Percentiles rank a stretch among this genome's conserved stretches.
Evolutionary conservation across 1,284 basidiomycete genomes (phyloP).

Genomic region (Ganoderma sp.): DNA sequence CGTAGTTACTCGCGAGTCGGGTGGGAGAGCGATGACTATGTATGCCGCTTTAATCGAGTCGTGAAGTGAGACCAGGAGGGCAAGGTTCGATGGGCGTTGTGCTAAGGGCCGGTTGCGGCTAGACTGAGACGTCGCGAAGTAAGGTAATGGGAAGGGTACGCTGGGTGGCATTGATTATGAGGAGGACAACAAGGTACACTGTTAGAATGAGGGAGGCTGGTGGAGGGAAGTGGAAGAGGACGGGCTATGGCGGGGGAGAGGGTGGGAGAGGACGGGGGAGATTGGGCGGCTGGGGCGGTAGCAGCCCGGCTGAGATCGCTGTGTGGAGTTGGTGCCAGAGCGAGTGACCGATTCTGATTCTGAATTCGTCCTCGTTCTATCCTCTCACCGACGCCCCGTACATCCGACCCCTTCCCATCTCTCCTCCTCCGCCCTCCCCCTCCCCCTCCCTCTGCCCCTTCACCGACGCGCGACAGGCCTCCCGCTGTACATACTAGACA

Average conservation of each 20-base stretch:
- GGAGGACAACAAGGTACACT: constrained; percentile 15
- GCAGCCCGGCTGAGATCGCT: constrained; percentile 11
- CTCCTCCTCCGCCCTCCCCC: constrained; percentile 10
- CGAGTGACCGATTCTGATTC: neutral
- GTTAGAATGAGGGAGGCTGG: constrained; percentile 13
- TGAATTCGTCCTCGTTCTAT: neutral
- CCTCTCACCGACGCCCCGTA: constrained; percentile 13
- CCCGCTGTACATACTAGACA: constrained; percentile 34
- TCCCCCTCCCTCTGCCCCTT: constrained; percentile 14
- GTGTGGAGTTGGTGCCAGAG: constrained; percentile 18
- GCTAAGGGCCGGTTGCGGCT: neutral
- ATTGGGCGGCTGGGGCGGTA: constrained; percentile 13
- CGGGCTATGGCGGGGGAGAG: constrained; percentile 2
- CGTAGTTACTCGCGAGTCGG: neutral
- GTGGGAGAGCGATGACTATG: constrained; percentile 6
- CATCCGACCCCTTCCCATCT: constrained; percentile 11
- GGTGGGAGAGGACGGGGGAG: constrained; percentile 25
- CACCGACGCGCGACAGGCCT: constrained; percentile 19
- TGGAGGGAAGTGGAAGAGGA: neutral
- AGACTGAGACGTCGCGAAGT: neutral
- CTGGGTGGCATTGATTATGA: constrained; percentile 26
- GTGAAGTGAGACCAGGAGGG: constrained; percentile 9
- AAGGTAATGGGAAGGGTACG: constrained; percentile 24
- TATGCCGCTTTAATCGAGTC: neutral
- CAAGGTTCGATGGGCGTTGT: neutral